Evolutionary conservation across 768 basidiomycete genomes (phyloP).

Genomic region (Rhizopogon sp.): DNA sequence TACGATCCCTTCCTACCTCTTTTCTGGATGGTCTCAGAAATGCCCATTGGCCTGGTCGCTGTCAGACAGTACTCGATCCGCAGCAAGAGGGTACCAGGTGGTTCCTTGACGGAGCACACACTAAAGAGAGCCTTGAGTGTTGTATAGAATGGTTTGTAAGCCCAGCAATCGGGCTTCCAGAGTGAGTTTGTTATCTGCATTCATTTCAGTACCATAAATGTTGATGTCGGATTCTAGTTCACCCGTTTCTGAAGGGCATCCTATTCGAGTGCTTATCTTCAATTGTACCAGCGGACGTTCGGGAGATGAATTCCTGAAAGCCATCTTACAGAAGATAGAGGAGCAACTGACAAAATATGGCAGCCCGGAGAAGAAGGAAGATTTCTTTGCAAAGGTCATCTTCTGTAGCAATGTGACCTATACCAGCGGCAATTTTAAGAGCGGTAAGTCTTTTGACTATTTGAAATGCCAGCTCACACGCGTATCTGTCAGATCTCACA

Average conservation of each 20-base stretch:
- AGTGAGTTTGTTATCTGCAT: slow-evolving; percentile 12
- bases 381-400: slow-evolving; percentile 79
- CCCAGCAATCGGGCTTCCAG: slow-evolving; percentile 46
- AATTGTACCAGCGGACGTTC: slow-evolving; percentile 94
- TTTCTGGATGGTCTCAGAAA: slow-evolving; percentile 61
- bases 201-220: neutral
- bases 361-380: slow-evolving; percentile 30
- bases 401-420: slow-evolving; percentile 98
- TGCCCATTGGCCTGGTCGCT: slow-evolving; percentile 91
- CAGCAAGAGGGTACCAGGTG: slow-evolving; percentile 52
- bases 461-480: slow-evolving; percentile 1
- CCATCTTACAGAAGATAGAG: slow-evolving; percentile 49
- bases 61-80: slow-evolving; percentile 76
- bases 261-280: slow-evolving; percentile 72
- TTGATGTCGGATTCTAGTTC: slow-evolving; percentile 3
- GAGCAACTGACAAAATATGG: slow-evolving; percentile 39
- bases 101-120: slow-evolving; percentile 97
- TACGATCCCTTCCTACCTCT: slow-evolving; percentile 37
- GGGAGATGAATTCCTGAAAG: slow-evolving; percentile 61
- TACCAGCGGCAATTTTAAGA: slow-evolving; percentile 82
- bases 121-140: slow-evolving; percentile 80
- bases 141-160: slow-evolving; percentile 87
- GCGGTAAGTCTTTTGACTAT: slow-evolving; percentile 48
- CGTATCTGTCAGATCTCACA: slow-evolving; percentile 59
- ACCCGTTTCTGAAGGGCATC: slow-evolving; percentile 14